Conservation (phyloP, 2,329 filamentous ascomycete genomes). For the Aspergillus latus region DNA sequence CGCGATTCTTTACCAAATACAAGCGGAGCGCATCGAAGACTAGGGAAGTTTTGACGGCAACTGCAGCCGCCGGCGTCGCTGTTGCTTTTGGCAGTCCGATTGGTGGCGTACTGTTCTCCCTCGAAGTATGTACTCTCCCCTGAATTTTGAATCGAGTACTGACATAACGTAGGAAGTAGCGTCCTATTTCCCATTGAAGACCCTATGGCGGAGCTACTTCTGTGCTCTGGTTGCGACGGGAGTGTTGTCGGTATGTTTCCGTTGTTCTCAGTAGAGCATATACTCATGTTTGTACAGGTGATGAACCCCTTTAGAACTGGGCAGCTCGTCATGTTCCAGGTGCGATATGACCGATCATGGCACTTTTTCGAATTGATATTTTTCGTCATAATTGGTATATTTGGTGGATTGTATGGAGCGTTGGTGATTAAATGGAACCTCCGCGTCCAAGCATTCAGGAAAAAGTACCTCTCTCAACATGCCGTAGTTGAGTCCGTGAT, state of each 20-base stretch:
- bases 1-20: constrained; percentile 89
- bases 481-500: constrained; percentile 83
- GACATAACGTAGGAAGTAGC: constrained; percentile 71
- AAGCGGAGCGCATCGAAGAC: constrained; percentile 89
- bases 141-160: constrained; percentile 12
- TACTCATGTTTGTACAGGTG: constrained; percentile 48
- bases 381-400: constrained; percentile 86
- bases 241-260: constrained; percentile 65
- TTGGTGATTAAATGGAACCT: constrained; percentile 99
- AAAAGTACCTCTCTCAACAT: constrained; percentile 83
- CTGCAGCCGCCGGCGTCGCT: constrained; percentile 89
- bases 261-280: neutral
- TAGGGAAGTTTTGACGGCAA: constrained; percentile 89
- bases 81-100: constrained; percentile 98
- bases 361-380: constrained; percentile 96
- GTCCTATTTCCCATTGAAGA: constrained; percentile 93
- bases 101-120: constrained; percentile 90
- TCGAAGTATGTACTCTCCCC: constrained; percentile 59
- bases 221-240: constrained; percentile 94
- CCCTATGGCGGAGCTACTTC: constrained; percentile 97
- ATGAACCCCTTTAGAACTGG: constrained; percentile 98
- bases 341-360: constrained; percentile 93
- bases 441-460: constrained; percentile 84
- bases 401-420: constrained; percentile 91
- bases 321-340: constrained; percentile 98